These are phyloP conservation scores for Suillus luteus DNA, from an alignment of 768 basidiomycete genomes.

Conservation along the genomic window DNA sequence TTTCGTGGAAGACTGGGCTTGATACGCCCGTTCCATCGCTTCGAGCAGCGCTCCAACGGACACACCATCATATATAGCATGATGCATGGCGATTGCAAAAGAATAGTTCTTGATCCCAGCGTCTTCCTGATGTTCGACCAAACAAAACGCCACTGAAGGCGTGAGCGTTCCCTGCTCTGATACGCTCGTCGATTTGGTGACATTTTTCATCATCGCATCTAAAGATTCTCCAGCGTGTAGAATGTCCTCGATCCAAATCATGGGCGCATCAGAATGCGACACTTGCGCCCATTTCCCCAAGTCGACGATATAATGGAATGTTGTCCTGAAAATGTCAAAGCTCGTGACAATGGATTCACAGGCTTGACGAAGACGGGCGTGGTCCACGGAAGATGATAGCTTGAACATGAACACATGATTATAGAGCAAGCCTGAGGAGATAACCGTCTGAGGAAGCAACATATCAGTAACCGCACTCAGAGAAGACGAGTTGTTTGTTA, in stretches of 20 bases:
- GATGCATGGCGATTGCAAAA: constrained; percentile 47
- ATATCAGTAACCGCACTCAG: neutral
- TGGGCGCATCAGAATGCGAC: constrained; percentile 25
- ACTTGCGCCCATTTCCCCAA: constrained; percentile 34
- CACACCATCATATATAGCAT: constrained; percentile 50
- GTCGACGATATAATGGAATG: constrained; percentile 46
- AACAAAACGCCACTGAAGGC: constrained; percentile 24
- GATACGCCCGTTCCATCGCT: constrained; percentile 36
- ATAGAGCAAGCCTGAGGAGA: constrained; percentile 32
- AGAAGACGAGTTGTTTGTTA: constrained; percentile 19
- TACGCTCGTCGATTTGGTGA: constrained; percentile 20
- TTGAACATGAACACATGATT: constrained; percentile 35
- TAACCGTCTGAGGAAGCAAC: constrained; percentile 26
- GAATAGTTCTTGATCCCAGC: constrained; percentile 15
- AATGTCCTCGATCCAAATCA: constrained; percentile 28
- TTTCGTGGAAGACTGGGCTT: constrained; percentile 14
- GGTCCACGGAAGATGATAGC: constrained; percentile 22
- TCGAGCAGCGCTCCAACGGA: constrained; percentile 41
- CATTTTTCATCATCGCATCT: constrained; percentile 15
- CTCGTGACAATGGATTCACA: constrained; percentile 37
- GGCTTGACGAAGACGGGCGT: constrained; percentile 34
- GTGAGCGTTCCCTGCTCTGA: constrained; percentile 28
- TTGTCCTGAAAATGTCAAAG: constrained; percentile 47
- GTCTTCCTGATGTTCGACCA: constrained; percentile 6
- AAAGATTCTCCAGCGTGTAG: constrained; percentile 14